Base-by-base conservation (phyloP, 2,329 filamentous ascomycete species). In the Hypoxylon sp. region DNA sequence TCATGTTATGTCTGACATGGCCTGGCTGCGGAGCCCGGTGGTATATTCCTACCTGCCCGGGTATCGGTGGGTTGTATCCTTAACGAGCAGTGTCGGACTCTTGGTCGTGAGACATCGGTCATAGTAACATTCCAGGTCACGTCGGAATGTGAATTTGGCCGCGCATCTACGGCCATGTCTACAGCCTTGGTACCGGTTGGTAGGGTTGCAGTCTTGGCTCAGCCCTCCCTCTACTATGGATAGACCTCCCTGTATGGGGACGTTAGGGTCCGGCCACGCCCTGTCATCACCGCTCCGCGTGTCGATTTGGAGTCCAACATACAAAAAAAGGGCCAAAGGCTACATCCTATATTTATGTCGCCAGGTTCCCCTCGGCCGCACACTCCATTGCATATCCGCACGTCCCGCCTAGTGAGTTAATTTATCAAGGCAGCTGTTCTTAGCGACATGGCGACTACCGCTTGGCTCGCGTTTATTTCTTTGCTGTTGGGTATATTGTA, bases 401-500 rank as follows among this genome's bases (percentile, higher is more conserved):
- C n/a, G n/a, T n/a, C 47, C 43, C 38, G 29, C 37, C 13, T 33
- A 27, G 23, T 21, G 15, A 35, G 38, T 24, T 23, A 3, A 3
- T 26, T 21, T 15, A 42, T n/a, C 21, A 15, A 13, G 6, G 26
- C 38, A n/a, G 21, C 21, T 4, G 9, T n/a, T n/a, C n/a, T n/a
- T n/a, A n/a, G 17, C 21, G n/a, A 42, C 15, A 42, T 42, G 38
- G 38, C 38, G 38, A 5, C 38, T n/a, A 23, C 21, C 13, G 21
- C 38, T 42, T 42, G 21, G 38, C 21, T 70, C 33, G 43, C 58
- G 17, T 35, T 65, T 52, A 52, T 37, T 2, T 46, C 48, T 17
- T 29, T 69, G 9, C 18, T 69, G 26, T 9, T 63, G 8, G 66
- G 42, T 33, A 27, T 62, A n/a, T 33, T 69, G 4, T 60, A 64